These are phyloP conservation scores for Monosporascus sp. DNA, from an alignment of 2,329 filamentous ascomycete genomes.

Conservation along the genomic window DNA sequence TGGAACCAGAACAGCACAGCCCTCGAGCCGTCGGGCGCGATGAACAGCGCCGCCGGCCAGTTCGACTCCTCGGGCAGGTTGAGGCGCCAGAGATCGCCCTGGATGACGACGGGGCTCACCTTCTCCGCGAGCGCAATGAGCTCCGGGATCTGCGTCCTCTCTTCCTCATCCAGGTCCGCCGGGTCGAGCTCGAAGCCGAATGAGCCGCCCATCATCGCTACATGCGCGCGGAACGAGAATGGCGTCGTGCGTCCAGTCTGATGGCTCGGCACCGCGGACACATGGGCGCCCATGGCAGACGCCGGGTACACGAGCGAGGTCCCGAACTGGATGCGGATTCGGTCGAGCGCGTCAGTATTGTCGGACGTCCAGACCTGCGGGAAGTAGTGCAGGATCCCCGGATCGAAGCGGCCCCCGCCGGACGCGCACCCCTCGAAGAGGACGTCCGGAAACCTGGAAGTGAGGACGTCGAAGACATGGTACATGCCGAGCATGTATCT, in stretches of 20 bases:
- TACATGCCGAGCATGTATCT: conserved; percentile 61
- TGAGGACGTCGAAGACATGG: conserved; percentile 55
- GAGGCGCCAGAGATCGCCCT: conserved; percentile 55
- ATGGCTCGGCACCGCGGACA: conserved; percentile 56
- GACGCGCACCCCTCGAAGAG: conserved; percentile 64
- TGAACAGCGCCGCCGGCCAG: conserved; percentile 57
- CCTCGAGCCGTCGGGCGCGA: conserved; percentile 43
- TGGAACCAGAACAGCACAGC: conserved; percentile 59
- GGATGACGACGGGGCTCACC: conserved; percentile 55
- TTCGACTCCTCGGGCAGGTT: conserved; percentile 53
- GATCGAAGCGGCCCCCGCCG: conserved; percentile 59
- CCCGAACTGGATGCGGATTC: conserved; percentile 58
- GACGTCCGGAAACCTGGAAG: conserved; percentile 53
- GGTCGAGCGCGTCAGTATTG: conserved; percentile 57
- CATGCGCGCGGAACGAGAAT: conserved; percentile 56
- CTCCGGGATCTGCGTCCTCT: conserved; percentile 46
- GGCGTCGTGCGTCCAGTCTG: conserved; percentile 50
- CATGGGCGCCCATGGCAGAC: conserved; percentile 60
- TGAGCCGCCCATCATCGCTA: conserved; percentile 64
- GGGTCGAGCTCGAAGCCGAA: conserved; percentile 63
- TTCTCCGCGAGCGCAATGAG: conserved; percentile 50
- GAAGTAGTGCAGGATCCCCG: conserved; percentile 59
- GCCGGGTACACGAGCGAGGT: conserved; percentile 59
- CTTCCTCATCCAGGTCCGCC: conserved; percentile 41
- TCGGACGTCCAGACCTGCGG: conserved; percentile 63